phyloP scores from a whole-genome alignment of 805 yeast genomes.

The Brettanomyces anomalus region DNA sequence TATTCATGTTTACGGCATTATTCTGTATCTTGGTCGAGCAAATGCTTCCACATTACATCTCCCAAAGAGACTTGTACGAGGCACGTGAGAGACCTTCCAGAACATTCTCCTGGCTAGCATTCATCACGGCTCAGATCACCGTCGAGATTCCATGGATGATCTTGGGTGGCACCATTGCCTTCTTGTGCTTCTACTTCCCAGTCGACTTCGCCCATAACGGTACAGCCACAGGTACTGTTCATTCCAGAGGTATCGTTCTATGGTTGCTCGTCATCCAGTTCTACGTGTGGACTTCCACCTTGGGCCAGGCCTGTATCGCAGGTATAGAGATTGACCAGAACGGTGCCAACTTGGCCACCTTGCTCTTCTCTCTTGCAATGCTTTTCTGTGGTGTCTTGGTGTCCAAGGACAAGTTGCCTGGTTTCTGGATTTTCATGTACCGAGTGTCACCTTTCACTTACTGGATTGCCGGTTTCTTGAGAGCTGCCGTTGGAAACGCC shows the following conservation, averaged over 20 bases:
- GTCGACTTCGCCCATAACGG: conserved; percentile 57
- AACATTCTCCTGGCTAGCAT: conserved; percentile 56
- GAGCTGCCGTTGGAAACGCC: conserved; percentile 42
- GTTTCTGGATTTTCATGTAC: conserved; percentile 72
- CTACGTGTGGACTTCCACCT: conserved; percentile 43
- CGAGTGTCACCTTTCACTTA: conserved; percentile 60
- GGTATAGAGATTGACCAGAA: conserved; percentile 46
- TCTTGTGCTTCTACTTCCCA: conserved; percentile 59
- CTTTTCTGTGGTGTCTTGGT: conserved; percentile 70
- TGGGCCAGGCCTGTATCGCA: conserved; percentile 48
- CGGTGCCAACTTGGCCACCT: conserved; percentile 49
- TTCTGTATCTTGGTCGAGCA: conserved; percentile 51
- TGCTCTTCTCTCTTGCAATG: conserved; percentile 50
- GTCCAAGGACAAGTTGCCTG: conserved; percentile 29
- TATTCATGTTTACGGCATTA: conserved; percentile 53
- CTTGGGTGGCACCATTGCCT: conserved; percentile 48
- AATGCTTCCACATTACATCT: conserved; percentile 46
- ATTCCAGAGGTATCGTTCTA: conserved; percentile 41
- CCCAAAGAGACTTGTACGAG: conserved; percentile 56
- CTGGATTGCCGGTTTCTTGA: conserved; percentile 42
- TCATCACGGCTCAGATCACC: conserved; percentile 49
- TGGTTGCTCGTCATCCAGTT: conserved; percentile 32
- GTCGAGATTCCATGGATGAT: conserved; percentile 58
- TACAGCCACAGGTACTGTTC: conserved; percentile 30
- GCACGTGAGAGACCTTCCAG: conserved; percentile 63